Evolutionary conservation across 345 rosid genomes (phyloP), one percentile per base, ranked within the genome.

Genomic region (Microthlaspi erraticum): DNA sequence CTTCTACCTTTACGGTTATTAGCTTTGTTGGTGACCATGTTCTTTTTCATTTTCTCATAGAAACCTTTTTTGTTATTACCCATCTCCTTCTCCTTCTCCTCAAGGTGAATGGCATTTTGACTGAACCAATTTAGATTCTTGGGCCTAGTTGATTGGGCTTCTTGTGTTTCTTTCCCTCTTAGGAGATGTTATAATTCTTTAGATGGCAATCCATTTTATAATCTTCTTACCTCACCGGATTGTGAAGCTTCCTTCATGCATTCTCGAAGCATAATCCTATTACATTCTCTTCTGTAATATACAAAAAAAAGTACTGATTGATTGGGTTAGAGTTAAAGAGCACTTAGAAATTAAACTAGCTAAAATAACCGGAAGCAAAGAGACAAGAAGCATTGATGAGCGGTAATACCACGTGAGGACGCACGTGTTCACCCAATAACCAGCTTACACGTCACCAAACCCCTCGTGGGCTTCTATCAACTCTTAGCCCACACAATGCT

Each of bases 81-180:
- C 86, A 72, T 88, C 68, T 83, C 89, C 75, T 80, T 88, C 83
- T 85, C 92, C 86, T 85, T 85, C 63, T 88, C 86, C 83, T 85
- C 88, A 2, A 87, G 83, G 70, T 83, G 82, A 66, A 87, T 74
- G 23, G 84, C 84, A 58, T 87, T 86, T 79, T 83, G 84, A 71
- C 96, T 91, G 83, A 13, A 65, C n/a, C 67, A 42, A 60, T 60
- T 23, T 23, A 23, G 26, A 23, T 2, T 0, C 26, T 23, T 23
- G 26, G 26, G 26, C 26, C 26, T 23, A 23, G 26, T 23, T 23
- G 26, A 23, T 23, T 23, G 26, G 26, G 26, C 26, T 23, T 23
- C 26, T 23, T 23, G 26, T 1, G 26, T 23, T 23, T 23, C 26
- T 23, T 23, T 23, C 3, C 26, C 26, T 23, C 26, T 23, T 23